Base-by-base conservation (phyloP, 2,329 filamentous ascomycete species). In the Mycocentrospora acerina region DNA sequence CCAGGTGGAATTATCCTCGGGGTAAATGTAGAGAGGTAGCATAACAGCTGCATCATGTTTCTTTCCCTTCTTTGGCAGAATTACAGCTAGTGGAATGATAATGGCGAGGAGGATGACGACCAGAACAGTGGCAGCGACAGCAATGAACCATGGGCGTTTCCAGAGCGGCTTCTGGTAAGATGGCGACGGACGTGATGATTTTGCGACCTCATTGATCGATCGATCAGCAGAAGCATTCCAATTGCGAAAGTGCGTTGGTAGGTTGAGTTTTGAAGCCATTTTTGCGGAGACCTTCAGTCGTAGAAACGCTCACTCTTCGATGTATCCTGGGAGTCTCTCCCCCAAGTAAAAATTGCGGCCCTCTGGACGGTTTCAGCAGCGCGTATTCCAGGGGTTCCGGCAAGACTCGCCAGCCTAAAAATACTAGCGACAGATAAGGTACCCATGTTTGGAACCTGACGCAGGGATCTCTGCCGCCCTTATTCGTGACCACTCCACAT, bases 51-150 rank as follows among this genome's bases (percentile, higher is more conserved):
- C 24, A 27, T 26, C 13, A 12, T 29, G 33, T 7, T 35, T 35
- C 11, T 39, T 39, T 11, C 29, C 29, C 26, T 29, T 32, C 24
- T 39, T 39, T n/a, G 36, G 36, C n/a, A 39, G 36, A 22, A 39
- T 19, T 24, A 39, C 36, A 19, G 36, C 36, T 11, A 39, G 30
- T 8, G 36, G 36, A 8, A 39, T 29, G 24, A 28, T 24, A 17
- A 39, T 39, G 16, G 16, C 36, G 15, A 35, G 19, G 33, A 39
- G 27, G 7, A 39, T 19, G 17, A 25, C 24, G 11, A 33, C 14
- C 11, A 14, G n/a, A 13, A 24, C 24, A 12, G 29, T 29, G 15
- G 15, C 24, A 6, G 36, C 36, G 17, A 39, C n/a, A 7, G 16
- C 28, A 24, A 37, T 31, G 18, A 32, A 37, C 24, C n/a, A 24